These are phyloP conservation scores for Gnomoniopsis sp. DNA, from an alignment of 2,329 filamentous ascomycete species.

Conservation along the genomic window DNA sequence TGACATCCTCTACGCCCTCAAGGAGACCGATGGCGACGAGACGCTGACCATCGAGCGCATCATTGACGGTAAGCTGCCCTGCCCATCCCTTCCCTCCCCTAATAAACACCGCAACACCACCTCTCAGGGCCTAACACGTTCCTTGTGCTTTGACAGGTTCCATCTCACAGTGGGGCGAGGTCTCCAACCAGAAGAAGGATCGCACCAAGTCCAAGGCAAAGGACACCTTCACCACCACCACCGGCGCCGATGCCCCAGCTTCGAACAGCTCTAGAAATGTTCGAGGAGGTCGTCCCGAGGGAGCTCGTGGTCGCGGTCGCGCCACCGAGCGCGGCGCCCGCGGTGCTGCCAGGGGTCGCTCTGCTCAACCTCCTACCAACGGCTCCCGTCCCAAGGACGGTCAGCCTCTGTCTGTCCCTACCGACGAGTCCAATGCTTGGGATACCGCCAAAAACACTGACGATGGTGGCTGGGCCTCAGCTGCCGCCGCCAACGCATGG, in stretches of 20 bases:
- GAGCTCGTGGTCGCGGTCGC: slow-evolving; percentile 59
- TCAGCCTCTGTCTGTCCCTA: slow-evolving; percentile 60
- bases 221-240: slow-evolving; percentile 52
- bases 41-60: slow-evolving; percentile 74
- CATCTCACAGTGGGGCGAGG: slow-evolving; percentile 81
- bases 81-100: not conserved
- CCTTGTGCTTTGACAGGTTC: slow-evolving; percentile 50
- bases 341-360: slow-evolving; percentile 60
- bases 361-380: slow-evolving; percentile 57
- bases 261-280: slow-evolving; percentile 43
- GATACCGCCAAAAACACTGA: slow-evolving; percentile 41
- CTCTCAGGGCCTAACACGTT: slow-evolving; percentile 15
- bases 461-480: slow-evolving; percentile 26
- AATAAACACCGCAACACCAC: not conserved
- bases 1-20: slow-evolving; percentile 87
- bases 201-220: slow-evolving; percentile 69
- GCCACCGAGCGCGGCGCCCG: slow-evolving; percentile 61
- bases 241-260: slow-evolving; percentile 44
- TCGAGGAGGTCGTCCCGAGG: slow-evolving; percentile 62
- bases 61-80: slow-evolving; percentile 61
- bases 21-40: slow-evolving; percentile 81
- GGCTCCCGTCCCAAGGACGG: slow-evolving; percentile 57
- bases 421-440: slow-evolving; percentile 66
- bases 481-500: slow-evolving; percentile 37
- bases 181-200: slow-evolving; percentile 77